Evolutionary conservation across 305 asterid genomes (phyloP), one percentile per base, ranked within the genome.

Genomic region (Fraxinus latifolia): DNA sequence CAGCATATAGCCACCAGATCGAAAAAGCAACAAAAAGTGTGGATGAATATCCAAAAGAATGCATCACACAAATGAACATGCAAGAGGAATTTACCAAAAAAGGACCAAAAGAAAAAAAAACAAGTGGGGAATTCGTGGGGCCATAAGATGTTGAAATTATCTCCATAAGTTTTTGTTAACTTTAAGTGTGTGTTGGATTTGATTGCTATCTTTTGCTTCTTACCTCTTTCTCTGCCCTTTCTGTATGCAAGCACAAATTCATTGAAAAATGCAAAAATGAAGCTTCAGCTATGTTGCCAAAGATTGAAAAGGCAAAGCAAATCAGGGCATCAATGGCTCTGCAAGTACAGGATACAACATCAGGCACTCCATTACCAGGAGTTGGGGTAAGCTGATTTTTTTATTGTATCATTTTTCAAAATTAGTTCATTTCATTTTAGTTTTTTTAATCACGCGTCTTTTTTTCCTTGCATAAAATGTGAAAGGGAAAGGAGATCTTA

Each of bases 211-310:
- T 58, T 72, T 79, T 80, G 77, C 12, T 80, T 82, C 83, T 87
- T 80, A 87, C 73, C 31, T 44, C 39, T 47, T 19, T 55, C 32
- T 62, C 71, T 85, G 44, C 58, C 50, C 70, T 83, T 76, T 47
- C 50, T 79, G 84, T 80, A 42, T 82, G 75, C 85, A 86, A 96
- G 99, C 98, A 96, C 92, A 94, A 96, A 89, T 96, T 96, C 91
- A 92, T 96, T 75, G 98, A 92, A 89, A 96, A 95, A 88, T 93
- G 95, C 88, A 92, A 92, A 92, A 86, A 83, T 86, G 97, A 93
- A 83, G 98, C 98, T 83, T 91, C 97, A 80, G 77, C 91, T 29
- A 91, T 96, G 98, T 84, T 94, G 83, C 98, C 97, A n/a, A 96
- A 91, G 91, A 89, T 96, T 84, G 98, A 93, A 91, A 93, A 91